Evolutionary conservation across 202 grass and related monocot genomes (phyloP).

Genomic region (Panicum virgatum): DNA sequence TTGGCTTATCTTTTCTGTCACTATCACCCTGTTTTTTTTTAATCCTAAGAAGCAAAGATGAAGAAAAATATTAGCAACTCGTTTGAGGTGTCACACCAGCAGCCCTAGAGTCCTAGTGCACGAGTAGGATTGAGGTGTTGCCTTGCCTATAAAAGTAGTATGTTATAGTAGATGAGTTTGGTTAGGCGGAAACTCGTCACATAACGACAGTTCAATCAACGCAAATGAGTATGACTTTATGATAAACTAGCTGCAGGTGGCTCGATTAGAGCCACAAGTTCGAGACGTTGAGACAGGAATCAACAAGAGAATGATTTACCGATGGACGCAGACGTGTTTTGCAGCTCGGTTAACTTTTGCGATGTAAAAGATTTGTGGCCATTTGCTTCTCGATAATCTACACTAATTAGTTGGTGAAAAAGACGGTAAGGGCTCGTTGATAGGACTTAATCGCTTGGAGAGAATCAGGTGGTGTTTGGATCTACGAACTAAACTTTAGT

Average conservation of each 20-base stretch:
- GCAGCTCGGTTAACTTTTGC: constrained; percentile 12
- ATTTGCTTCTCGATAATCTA: background rate
- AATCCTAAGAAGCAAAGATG: background rate
- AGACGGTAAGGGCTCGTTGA: background rate
- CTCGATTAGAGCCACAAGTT: constrained; percentile 30
- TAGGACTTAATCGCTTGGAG: background rate
- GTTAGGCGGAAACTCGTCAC: background rate
- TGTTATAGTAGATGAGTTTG: constrained; percentile 31
- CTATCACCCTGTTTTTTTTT: background rate
- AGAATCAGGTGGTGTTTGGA: too few relatives aligned
- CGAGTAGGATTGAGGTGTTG: constrained; percentile 14
- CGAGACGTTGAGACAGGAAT: background rate
- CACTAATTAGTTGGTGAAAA: background rate
- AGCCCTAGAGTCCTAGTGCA: background rate
- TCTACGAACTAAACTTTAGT: too few relatives aligned
- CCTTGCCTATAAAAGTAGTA: background rate
- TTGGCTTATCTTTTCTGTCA: constrained; percentile 19
- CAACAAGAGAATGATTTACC: constrained; percentile 12
- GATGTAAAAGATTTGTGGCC: background rate
- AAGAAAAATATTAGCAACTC: background rate
- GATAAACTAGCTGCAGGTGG: constrained; percentile 18
- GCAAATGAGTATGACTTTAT: background rate
- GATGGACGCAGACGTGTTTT: background rate
- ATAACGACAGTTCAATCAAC: constrained; percentile 1
- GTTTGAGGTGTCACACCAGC: background rate